phyloP scores from a whole-genome alignment of 768 basidiomycete genomes.

The Amanita brunnescens region DNA sequence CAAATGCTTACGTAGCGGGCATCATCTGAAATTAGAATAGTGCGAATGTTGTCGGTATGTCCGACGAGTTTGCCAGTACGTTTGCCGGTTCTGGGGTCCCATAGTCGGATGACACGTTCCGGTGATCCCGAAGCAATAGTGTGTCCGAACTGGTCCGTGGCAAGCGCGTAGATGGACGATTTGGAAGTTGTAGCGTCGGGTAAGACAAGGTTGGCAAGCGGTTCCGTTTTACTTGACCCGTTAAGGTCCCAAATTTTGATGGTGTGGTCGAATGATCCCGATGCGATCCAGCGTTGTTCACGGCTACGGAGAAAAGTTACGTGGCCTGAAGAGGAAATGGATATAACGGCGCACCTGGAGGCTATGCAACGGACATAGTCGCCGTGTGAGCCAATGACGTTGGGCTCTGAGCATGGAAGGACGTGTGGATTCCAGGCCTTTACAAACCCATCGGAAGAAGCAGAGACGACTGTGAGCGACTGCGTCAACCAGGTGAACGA shows the following conservation, averaged over 20 bases:
- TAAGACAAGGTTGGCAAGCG: slow-evolving; percentile 58
- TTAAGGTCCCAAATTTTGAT: slow-evolving; percentile 86
- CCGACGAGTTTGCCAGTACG: slow-evolving; percentile 83
- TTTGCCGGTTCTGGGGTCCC: slow-evolving; percentile 87
- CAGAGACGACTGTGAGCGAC: slow-evolving; percentile 60
- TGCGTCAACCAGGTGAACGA: slow-evolving; percentile 7
- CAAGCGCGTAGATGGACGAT: slow-evolving; percentile 70
- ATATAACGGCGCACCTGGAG: slow-evolving; percentile 39
- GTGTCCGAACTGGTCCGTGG: slow-evolving; percentile 71
- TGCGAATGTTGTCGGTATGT: slow-evolving; percentile 94
- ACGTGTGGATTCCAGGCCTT: slow-evolving; percentile 91
- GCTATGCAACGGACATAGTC: slow-evolving; percentile 84
- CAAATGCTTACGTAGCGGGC: slow-evolving; percentile 70
- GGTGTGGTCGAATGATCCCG: slow-evolving; percentile 89
- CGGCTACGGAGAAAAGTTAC: slow-evolving; percentile 37
- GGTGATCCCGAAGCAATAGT: slow-evolving; percentile 86
- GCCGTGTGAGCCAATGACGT: slow-evolving; percentile 61
- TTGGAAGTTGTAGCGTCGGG: slow-evolving; percentile 60
- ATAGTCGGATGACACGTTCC: slow-evolving; percentile 82
- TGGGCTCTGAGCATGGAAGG: slow-evolving; percentile 46
- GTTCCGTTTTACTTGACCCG: slow-evolving; percentile 23
- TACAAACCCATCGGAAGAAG: slow-evolving; percentile 92
- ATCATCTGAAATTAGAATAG: slow-evolving; percentile 84
- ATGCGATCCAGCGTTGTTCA: slow-evolving; percentile 81
- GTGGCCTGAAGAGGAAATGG: not conserved